phyloP scores from a whole-genome alignment of 2,329 filamentous ascomycete species.

The Westerdykella sp. region DNA sequence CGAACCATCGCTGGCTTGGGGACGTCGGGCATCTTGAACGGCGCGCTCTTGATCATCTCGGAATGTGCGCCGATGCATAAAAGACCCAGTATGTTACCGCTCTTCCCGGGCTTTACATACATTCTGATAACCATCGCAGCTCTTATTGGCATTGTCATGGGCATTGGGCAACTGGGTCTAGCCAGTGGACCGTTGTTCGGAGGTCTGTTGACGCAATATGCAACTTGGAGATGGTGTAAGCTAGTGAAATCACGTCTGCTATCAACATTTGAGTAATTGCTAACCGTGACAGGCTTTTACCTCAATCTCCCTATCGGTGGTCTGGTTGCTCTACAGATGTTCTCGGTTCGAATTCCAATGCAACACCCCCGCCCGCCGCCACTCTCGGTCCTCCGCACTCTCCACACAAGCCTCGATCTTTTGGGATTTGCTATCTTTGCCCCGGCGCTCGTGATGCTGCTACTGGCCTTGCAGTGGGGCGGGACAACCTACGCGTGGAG shows the following conservation, averaged over 20 bases:
- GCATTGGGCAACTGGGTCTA: slow-evolving; percentile 1
- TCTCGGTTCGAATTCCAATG: not conserved
- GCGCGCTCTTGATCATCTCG: slow-evolving; percentile 1
- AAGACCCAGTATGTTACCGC: not conserved
- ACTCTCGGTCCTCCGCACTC: too few relatives aligned
- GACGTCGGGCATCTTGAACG: slow-evolving; percentile 3
- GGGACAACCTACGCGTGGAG: slow-evolving; percentile 12
- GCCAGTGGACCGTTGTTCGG: slow-evolving; percentile 4
- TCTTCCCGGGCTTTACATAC: not conserved
- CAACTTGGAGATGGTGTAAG: slow-evolving; percentile 3
- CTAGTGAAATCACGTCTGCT: too few relatives aligned
- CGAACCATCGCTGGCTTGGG: slow-evolving; percentile 4
- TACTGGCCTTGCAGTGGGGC: slow-evolving; percentile 14
- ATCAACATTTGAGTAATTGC: too few relatives aligned
- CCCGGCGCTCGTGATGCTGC: slow-evolving; percentile 6
- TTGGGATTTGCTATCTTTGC: slow-evolving; percentile 11
- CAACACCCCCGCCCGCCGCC: too few relatives aligned
- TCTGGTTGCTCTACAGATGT: not conserved
- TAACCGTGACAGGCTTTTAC: too few relatives aligned
- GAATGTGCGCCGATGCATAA: slow-evolving; percentile 1
- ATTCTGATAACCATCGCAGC: not conserved
- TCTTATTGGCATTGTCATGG: not conserved
- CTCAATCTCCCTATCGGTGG: not conserved
- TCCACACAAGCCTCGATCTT: slow-evolving; percentile 2
- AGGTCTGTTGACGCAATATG: slow-evolving; percentile 1